Evolutionary conservation across 2,329 filamentous ascomycete species (phyloP), one percentile per base, ranked within the genome.

Genomic region (Claviceps capensis): DNA sequence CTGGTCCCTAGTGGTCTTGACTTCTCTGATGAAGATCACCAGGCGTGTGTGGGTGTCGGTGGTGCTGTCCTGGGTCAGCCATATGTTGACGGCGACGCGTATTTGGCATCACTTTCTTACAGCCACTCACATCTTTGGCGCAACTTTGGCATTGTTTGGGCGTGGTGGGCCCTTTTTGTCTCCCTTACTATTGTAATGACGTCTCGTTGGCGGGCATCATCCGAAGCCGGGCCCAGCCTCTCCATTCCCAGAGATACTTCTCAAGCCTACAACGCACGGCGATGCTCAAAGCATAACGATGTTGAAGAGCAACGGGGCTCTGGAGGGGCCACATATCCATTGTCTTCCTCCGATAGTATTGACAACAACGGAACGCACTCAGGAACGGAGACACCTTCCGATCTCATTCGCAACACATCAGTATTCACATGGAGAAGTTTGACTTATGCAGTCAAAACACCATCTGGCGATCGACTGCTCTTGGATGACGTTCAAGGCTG

Each of bases 401-500:
- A 71, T 34, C 69, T 85, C 1, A 66, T 82, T 34, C 75, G 75
- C 26, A 85, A 86, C 62, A 83, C 77, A 0, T 82, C 79, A 0
- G 72, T 85, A 0, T 86, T 88, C 58, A 88, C 85, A 1, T 89
- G 85, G 83, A 83, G 83, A 61, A 76, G 86, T 53, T 75, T 89
- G 0, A 75, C 71, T 1, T 88, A 88, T 60, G 85, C 79, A 0
- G 84, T 89, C 54, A 76, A 80, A 57, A 81, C 77, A 0, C 72
- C 76, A 0, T 64, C 67, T 1, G 78, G 78, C 3, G 71, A 88
- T 76, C 79, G 84, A 8, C 72, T 78, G 13, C 80, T 95, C 53
- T 72, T 95, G 7, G 82, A 93, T 56, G 77, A 91, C 52, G 85
- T 94, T 1, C 81, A 89, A 57, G 88, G 88, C 2, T 94, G 85